Evolutionary conservation across 768 basidiomycete genomes (phyloP), one percentile per base, ranked within the genome.

Genomic region (Rhodotorula sphaerocarpa): DNA sequence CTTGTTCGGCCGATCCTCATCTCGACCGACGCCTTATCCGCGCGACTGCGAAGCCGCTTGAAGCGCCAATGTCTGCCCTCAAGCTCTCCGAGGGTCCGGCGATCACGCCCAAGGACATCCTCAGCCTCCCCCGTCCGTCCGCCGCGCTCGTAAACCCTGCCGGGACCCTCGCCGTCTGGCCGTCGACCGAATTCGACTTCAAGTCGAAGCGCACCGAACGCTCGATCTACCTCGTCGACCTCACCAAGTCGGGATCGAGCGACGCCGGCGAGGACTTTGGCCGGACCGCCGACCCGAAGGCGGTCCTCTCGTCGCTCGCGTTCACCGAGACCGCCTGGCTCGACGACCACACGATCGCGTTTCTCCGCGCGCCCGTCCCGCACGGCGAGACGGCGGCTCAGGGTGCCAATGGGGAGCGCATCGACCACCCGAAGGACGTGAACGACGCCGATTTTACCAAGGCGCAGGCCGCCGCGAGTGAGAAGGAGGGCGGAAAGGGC

Each of bases 321-420:
- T 52, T 16, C 0, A 9, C 47, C 18, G 65, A 72, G 16, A 36
- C 55, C 28, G 57, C 59, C 18, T 74, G 71, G 70, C 66, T 74
- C 31, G 67, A 71, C 43, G 59, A 68, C 27, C 18, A 11, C 16
- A 69, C 61, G 25, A 31, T 72, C 47, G 47, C 64, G 16, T 72
- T 57, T 63, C 50, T 71, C 21, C 54, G 63, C 2, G 59, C 63
- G 2, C 15, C 55, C 15, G 33, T 50, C 7, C 39, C 50, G 3
- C 1, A 44, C 0, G 42, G 39, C 23, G 20, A 43, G 11, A 18
- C 18, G 5, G 27, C 31, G 10, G 12, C 27, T 9, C 12, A n/a
- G 18, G 25, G 14, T 39, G 42, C 21, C 1, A 31, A n/a, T 33
- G 64, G 46, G 25, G 28, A 23, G 51, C 31, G 48, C 39, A 52